Base-by-base conservation (phyloP, 2,329 filamentous ascomycete genomes). In the Colletotrichum paranaense region DNA sequence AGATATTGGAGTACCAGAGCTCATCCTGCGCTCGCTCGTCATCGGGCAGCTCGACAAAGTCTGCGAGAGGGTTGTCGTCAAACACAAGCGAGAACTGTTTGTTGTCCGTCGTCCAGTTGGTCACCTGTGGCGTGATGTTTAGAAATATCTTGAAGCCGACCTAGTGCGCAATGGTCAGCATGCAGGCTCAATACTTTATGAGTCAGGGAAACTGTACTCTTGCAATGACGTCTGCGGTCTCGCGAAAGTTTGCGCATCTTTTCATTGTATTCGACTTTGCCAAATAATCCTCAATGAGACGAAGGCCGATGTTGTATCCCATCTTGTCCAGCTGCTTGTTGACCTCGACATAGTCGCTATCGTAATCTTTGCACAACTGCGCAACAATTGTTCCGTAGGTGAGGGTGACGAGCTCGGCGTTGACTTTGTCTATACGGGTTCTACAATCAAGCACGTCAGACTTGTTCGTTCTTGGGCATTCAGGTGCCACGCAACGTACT, bases 131-230 rank as follows among this genome's bases (percentile, higher is more conserved):
- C 4, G 95, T 97, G 78, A 98, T 95, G 80, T 99, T 99, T 74
- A 99, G 90, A 82, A 99, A 99, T 76, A 99, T 98, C 86, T 99
- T 98, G 87, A 99, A 99, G 69, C 97, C 97, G 76, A 99, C 93
- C 94, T 98, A 76, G 32, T 22, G 4, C 63, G 32, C 8, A 12
- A 55, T 62, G 32, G 74, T 81, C 68, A 80, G 78, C 58, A 62
- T 9, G 52, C n/a, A 12, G 30, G 5, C 26, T 26, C 58, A 22
- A 26, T 35, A 9, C 7, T 24, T 26, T 11, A 26, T 22, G 19
- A 35, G 3, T 19, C 19, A 24, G 5, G 12, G 11, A n/a, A 9
- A 11, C 62, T 81, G 5, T 82, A 96, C 95, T 88, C 96, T 97
- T 55, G 96, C 92, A 78, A 99, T 97, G 91, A 97, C 96, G 82